Conservation (phyloP, 2,329 filamentous ascomycete genomes). For the Alternaria infectoria region DNA sequence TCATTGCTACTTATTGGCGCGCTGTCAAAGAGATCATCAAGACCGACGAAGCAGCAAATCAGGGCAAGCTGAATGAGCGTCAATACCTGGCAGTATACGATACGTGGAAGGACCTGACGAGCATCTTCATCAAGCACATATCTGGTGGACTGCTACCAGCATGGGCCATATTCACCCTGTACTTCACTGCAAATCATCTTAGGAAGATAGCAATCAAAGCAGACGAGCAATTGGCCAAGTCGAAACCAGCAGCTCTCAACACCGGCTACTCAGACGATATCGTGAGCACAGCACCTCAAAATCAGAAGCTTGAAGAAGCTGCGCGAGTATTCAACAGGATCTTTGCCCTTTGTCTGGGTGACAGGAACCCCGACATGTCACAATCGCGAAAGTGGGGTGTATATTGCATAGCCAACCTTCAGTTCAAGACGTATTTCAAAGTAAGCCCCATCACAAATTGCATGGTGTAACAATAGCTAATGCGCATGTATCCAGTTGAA, state of each 20-base stretch:
- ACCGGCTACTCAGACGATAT: conserved; percentile 78
- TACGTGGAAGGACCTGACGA: conserved; percentile 84
- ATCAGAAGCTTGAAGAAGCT: conserved; percentile 88
- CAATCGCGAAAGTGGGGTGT: conserved; percentile 98
- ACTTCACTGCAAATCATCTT: conserved; percentile 84
- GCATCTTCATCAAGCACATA: conserved; percentile 80
- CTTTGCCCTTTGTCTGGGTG: conserved; percentile 87
- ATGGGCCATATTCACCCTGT: conserved; percentile 93
- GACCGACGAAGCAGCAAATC: conserved; percentile 62
- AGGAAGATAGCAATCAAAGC: conserved; percentile 89
- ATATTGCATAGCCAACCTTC: conserved; percentile 90
- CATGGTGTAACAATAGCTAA: conserved; percentile 4
- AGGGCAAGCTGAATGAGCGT: conserved; percentile 53
- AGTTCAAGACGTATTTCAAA: conserved; percentile 99
- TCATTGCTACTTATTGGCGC: conserved; percentile 85
- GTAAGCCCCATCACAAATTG: conserved; percentile 35
- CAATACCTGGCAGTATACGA: conserved; percentile 86
- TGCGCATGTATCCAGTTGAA: conserved; percentile 63
- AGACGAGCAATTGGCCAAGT: conserved; percentile 70
- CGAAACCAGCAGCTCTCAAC: conserved; percentile 55
- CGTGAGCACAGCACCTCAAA: conserved; percentile 66
- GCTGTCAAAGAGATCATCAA: conserved; percentile 75
- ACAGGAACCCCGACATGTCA: conserved; percentile 76
- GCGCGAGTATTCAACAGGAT: conserved; percentile 90
- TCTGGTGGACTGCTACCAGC: conserved; percentile 76